phyloP scores from a whole-genome alignment of 1,139 yeast genomes.

The Taphrina sp. region DNA sequence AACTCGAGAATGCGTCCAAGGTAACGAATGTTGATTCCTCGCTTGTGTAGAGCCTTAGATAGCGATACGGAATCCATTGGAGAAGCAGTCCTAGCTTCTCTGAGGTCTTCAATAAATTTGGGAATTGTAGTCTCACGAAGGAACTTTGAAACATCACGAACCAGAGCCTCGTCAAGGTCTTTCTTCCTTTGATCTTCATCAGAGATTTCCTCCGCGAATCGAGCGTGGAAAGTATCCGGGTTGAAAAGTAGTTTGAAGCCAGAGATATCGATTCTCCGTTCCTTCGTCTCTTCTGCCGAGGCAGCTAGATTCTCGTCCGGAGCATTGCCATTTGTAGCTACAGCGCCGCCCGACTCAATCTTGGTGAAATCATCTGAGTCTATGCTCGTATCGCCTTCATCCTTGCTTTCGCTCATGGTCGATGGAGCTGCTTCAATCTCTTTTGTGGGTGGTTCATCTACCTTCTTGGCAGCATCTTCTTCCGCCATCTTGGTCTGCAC shows the following conservation, averaged over 20 bases:
- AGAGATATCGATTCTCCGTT: constrained; percentile 35
- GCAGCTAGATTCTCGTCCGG: constrained; percentile 34
- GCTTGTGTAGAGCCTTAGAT: constrained; percentile 64
- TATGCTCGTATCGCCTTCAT: constrained; percentile 32
- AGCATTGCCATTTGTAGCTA: constrained; percentile 15
- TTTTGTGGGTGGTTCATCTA: constrained; percentile 38
- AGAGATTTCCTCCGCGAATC: constrained; percentile 41
- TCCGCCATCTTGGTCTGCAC: constrained; percentile 42
- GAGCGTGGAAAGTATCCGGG: constrained; percentile 69
- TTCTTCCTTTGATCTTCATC: constrained; percentile 45
- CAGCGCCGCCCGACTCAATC: constrained; percentile 17
- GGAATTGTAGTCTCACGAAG: constrained; percentile 62
- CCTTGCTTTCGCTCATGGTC: constrained; percentile 37
- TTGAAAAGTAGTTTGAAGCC: constrained; percentile 57
- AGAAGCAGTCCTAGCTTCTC: constrained; percentile 53
- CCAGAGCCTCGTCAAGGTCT: constrained; percentile 58
- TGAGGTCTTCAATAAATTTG: constrained; percentile 58
- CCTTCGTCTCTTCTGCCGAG: constrained; percentile 21
- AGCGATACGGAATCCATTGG: constrained; percentile 83
- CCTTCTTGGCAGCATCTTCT: constrained; percentile 9
- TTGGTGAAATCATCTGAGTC: constrained; percentile 22
- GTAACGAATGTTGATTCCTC: constrained; percentile 87
- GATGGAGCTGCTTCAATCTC: constrained; percentile 36
- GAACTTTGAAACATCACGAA: constrained; percentile 65
- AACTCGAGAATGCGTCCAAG: constrained; percentile 52